Percentiles rank a stretch among this genome's conserved stretches.
These are phyloP conservation scores for Dioscorea cayenensis DNA, from an alignment of 116 monocot genomes.

Conservation along the genomic window DNA sequence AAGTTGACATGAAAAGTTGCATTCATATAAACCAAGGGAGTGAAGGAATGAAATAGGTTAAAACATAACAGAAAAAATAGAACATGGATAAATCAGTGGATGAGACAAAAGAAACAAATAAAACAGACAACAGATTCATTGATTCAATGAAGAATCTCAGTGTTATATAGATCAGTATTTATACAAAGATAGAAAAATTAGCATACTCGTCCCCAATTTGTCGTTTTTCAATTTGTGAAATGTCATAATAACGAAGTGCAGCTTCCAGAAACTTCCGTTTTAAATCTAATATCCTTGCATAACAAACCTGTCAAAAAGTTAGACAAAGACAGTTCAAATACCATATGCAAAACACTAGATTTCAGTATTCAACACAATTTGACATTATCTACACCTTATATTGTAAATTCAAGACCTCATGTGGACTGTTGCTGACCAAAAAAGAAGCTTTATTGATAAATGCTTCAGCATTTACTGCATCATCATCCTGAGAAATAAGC, in stretches of 20 bases:
- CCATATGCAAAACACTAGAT: neutral
- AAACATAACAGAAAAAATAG: no score
- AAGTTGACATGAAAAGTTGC: no score
- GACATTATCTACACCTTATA: constrained; percentile 57
- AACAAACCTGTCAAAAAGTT: constrained; percentile 65
- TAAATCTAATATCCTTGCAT: constrained; percentile 94
- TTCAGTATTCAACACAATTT: neutral
- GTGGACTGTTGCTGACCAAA: constrained; percentile 77
- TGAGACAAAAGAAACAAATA: no score
- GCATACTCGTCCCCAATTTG: constrained; percentile 94
- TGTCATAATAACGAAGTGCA: constrained; percentile 95
- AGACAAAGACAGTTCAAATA: neutral
- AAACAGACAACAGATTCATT: no score
- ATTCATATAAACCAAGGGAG: no score
- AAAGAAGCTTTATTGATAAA: constrained; percentile 99
- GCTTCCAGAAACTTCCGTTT: constrained; percentile 97
- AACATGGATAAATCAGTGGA: no score
- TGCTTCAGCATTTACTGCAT: constrained; percentile 90
- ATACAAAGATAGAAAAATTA: neutral
- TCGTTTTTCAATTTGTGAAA: constrained; percentile 96
- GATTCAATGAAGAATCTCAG: no score
- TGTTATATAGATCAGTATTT: no score
- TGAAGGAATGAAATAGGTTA: no score
- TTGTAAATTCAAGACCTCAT: constrained; percentile 86
- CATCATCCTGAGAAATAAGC: constrained; percentile 65